Evolutionary conservation across 495 filamentous ascomycete genomes (phyloP), one percentile per base, ranked within the genome.

Genomic region (Tuber calosporum): DNA sequence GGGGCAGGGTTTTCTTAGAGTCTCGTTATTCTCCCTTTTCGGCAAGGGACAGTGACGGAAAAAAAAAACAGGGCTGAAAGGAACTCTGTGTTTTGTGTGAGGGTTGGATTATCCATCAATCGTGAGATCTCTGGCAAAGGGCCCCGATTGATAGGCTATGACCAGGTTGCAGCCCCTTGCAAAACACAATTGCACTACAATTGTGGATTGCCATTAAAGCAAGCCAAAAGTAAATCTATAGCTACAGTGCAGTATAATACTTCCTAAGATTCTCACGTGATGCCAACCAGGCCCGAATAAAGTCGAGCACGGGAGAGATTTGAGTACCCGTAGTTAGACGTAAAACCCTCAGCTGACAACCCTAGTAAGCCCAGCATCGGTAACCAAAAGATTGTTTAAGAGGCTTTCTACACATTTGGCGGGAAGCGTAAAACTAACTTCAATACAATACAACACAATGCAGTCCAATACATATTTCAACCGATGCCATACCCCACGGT

Each of bases 11-110:
- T 40, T 66, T 1, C 36, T 53, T 40, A 40, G 67, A 53, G 67
- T 66, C 74, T 43, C 43, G 69, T 20, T 42, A 17, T 58, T 34
- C 69, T 42, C 67, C 67, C 67, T 75, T 69, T 73, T 67, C 58
- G 67, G 68, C 71, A 70, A 43, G 53, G 70, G 11, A 36, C 30
- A 48, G 37, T 17, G 30, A 15, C 3, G 42, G 17, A 17, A 5
- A 2, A 20, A 45, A 45, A 4, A 2, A 20, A 45, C 20, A 4
- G 39, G 8, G 39, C 11, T 40, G 8, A 40, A 40, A 40, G 39
- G 39, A 5, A 53, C 22, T 53, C 20, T 62, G 53, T 30, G 48
- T 62, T 62, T 30, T 62, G 53, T 30, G 3, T 30, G n/a, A 17
- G 26, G 53, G 9, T 4, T 30, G 4, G 53, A 26, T 4, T 30